phyloP scores from a whole-genome alignment of 148 eudicot genomes.

The Fallopia convolvulus region DNA sequence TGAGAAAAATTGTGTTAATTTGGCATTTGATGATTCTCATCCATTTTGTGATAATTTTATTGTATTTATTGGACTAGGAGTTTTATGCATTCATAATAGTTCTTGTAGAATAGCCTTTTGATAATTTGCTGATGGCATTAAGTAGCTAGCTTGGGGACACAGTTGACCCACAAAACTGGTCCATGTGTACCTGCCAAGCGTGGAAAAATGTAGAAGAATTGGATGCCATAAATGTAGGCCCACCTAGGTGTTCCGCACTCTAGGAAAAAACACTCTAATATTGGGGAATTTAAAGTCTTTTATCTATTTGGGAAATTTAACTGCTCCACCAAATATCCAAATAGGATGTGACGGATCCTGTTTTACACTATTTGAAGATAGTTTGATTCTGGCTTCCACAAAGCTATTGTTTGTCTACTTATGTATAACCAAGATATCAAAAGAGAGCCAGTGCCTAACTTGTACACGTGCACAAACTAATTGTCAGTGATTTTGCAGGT shows the following conservation, averaged over 20 bases:
- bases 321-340: not conserved
- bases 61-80: not conserved
- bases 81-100: not conserved
- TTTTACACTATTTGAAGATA: not conserved
- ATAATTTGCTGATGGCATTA: not conserved
- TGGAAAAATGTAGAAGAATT: not conserved
- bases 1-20: not conserved
- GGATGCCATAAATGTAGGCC: not conserved
- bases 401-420: not conserved
- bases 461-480: not conserved
- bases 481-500: constrained; percentile 30
- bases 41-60: not conserved
- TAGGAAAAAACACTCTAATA: not conserved
- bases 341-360: not conserved
- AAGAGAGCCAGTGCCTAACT: not conserved
- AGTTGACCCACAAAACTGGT: not conserved
- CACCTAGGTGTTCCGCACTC: not conserved
- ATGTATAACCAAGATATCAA: not conserved
- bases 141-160: not conserved
- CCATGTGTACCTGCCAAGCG: not conserved
- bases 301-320: not conserved
- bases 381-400: not conserved
- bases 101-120: not conserved
- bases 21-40: not conserved
- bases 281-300: not conserved